Conservation (phyloP, 352 stramenopile species). For the Albugo candida region DNA sequence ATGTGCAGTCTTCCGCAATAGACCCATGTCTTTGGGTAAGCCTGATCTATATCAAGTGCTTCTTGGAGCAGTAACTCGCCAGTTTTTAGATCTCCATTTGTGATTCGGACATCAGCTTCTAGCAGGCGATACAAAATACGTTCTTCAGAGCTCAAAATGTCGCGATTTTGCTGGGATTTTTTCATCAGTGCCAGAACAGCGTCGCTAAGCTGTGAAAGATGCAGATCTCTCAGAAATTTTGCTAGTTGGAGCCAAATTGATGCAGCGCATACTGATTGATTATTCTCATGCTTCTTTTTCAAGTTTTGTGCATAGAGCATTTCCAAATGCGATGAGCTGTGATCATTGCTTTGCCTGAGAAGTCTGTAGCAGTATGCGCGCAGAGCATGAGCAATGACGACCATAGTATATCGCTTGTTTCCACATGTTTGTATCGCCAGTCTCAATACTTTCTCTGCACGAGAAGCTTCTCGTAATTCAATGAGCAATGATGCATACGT, state of each 20-base stretch:
- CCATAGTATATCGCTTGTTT: slow-evolving; percentile 1
- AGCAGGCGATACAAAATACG: slow-evolving; percentile 30
- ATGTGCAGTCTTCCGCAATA: slow-evolving; percentile 26
- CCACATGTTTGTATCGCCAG: slow-evolving; percentile 11
- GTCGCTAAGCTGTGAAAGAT: slow-evolving; percentile 17
- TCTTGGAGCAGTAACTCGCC: slow-evolving; percentile 24
- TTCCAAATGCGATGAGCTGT: slow-evolving; percentile 46
- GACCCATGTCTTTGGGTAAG: slow-evolving; percentile 33
- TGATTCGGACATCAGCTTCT: slow-evolving; percentile 19
- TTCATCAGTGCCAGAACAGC: slow-evolving; percentile 20
- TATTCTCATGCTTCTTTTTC: slow-evolving; percentile 4
- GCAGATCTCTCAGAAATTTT: slow-evolving; percentile 20
- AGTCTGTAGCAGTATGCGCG: slow-evolving; percentile 36
- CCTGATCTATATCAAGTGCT: slow-evolving; percentile 33
- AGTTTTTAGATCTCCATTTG: slow-evolving; percentile 8
- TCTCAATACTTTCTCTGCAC: slow-evolving; percentile 23
- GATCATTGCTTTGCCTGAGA: slow-evolving; percentile 21
- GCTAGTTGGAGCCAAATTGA: slow-evolving; percentile 44
- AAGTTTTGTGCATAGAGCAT: slow-evolving; percentile 30
- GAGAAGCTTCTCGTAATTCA: slow-evolving; percentile 27
- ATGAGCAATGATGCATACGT: slow-evolving; percentile 35
- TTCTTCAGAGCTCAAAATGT: slow-evolving; percentile 22
- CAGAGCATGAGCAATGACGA: slow-evolving; percentile 30
- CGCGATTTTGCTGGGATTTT: slow-evolving; percentile 11
- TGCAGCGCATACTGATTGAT: slow-evolving; percentile 2